Percentiles rank a stretch among this genome's conserved stretches.
Evolutionary conservation across 768 basidiomycete species (phyloP).

Genomic region (Suillus discolor): DNA sequence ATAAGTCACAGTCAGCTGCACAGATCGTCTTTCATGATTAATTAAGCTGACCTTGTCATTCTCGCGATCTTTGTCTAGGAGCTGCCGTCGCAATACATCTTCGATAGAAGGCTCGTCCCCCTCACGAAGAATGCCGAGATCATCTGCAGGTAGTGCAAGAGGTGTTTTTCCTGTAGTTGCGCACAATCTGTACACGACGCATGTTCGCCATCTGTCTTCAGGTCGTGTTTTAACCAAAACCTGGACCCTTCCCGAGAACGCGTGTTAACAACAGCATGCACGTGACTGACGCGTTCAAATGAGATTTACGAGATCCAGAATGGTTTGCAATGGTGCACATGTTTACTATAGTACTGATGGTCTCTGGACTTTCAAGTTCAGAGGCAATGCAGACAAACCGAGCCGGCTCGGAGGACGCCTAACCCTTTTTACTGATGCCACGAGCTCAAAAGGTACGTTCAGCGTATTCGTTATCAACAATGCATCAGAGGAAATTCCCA

Average conservation of each 20-base stretch:
- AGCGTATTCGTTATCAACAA: too few relatives aligned
- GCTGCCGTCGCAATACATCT: conserved; percentile 61
- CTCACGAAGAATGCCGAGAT: conserved; percentile 63
- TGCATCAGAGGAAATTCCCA: too few relatives aligned
- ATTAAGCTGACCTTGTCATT: conserved; percentile 57
- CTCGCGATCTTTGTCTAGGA: conserved; percentile 70
- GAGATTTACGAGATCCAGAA: too few relatives aligned
- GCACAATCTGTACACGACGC: conserved; percentile 67
- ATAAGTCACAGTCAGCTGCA: neutral
- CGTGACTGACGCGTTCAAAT: conserved; percentile 7
- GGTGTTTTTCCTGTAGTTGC: conserved; percentile 52
- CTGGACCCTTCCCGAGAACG: neutral
- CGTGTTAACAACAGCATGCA: neutral
- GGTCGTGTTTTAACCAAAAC: neutral
- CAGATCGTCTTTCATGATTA: neutral
- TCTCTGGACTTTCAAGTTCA: too few relatives aligned
- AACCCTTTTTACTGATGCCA: too few relatives aligned
- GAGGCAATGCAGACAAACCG: too few relatives aligned
- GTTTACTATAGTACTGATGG: too few relatives aligned
- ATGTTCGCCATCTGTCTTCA: conserved; percentile 29
- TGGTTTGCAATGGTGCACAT: too few relatives aligned
- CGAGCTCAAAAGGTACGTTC: too few relatives aligned
- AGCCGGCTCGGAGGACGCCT: too few relatives aligned
- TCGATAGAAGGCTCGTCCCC: conserved; percentile 54
- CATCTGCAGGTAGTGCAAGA: conserved; percentile 50